Evolutionary conservation across 2,329 filamentous ascomycete species (phyloP), one percentile per base, ranked within the genome.

Genomic region (Claviceps africana): DNA sequence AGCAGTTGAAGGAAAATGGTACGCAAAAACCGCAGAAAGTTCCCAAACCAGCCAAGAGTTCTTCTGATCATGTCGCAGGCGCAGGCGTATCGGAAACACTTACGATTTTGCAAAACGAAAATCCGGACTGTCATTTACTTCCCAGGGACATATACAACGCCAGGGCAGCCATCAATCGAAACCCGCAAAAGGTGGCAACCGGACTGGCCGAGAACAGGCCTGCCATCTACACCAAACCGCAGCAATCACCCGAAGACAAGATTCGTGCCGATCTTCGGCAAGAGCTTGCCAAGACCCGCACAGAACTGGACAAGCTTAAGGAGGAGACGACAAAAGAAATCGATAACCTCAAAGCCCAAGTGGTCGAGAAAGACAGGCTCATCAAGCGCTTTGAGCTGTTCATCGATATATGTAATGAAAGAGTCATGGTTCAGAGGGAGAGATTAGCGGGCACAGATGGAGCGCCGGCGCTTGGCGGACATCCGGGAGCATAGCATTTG

Each of bases 141-240:
- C 79, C 81, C 2, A 72, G 81, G 33, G 81, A 84, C 56, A 83
- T 84, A 43, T 84, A 84, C 63, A 84, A 84, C 56, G 81, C 81
- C 6, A 74, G 81, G 39, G 81, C 81, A 1, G 81, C 81, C 28
- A 83, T 84, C 60, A 82, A 80, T 55, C 75, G 81, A 15, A 83
- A 84, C 52, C 80, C 80, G 0, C 70, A 76, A 51, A 83, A 83
- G 59, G 76, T 82, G 10, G 76, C 77, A 15, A 72, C 73, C 1
- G 79, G 74, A 1, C 67, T 82, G 49, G 78, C 79, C 6, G 80
- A 83, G 58, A 73, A 81, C 55, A 71, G 78, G 39, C 77, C 80
- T 21, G 76, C 79, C 31, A 83, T 83, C 54, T 83, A 83, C 60
- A 83, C 79, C 67, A 83, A 83, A 63, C 79, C 80, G 4, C 73